phyloP scores from a whole-genome alignment of 2,329 filamentous ascomycete genomes.

The Colletotrichum melonis region DNA sequence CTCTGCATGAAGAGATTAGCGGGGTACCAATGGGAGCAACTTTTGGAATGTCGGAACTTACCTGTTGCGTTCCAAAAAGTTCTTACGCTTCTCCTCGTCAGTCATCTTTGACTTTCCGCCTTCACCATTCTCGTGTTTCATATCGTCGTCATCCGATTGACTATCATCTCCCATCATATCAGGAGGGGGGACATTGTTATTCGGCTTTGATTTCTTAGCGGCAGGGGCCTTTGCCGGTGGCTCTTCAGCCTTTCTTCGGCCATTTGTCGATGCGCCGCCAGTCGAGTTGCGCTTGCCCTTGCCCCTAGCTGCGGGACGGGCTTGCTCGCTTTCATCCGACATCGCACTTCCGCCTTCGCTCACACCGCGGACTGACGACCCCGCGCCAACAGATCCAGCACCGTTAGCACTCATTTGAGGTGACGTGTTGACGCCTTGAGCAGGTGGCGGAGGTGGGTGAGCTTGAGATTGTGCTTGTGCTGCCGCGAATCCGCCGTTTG shows the following conservation, averaged over 20 bases:
- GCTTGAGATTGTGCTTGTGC: slow-evolving; percentile 61
- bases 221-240: slow-evolving; percentile 69
- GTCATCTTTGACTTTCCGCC: slow-evolving; percentile 85
- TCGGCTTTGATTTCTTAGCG: slow-evolving; percentile 78
- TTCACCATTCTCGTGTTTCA: slow-evolving; percentile 60
- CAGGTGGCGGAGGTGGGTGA: slow-evolving; percentile 54
- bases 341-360: slow-evolving; percentile 77
- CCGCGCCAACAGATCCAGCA: slow-evolving; percentile 49
- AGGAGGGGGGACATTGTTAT: slow-evolving; percentile 50
- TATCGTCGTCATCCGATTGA: slow-evolving; percentile 59
- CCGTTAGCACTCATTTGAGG: slow-evolving; percentile 65
- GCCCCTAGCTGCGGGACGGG: slow-evolving; percentile 72
- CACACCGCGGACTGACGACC: slow-evolving; percentile 60
- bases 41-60: slow-evolving; percentile 56
- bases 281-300: slow-evolving; percentile 75
- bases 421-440: slow-evolving; percentile 55
- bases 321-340: slow-evolving; percentile 79
- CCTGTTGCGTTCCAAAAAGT: slow-evolving; percentile 97
- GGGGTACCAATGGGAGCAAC: not conserved
- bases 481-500: slow-evolving; percentile 60
- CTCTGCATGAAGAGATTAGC: slow-evolving; percentile 63
- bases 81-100: slow-evolving; percentile 98
- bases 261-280: slow-evolving; percentile 62
- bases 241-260: slow-evolving; percentile 83
- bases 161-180: slow-evolving; percentile 40